Conservation (phyloP, 1,139 yeast genomes). For the Yamadazyma oceani region DNA sequence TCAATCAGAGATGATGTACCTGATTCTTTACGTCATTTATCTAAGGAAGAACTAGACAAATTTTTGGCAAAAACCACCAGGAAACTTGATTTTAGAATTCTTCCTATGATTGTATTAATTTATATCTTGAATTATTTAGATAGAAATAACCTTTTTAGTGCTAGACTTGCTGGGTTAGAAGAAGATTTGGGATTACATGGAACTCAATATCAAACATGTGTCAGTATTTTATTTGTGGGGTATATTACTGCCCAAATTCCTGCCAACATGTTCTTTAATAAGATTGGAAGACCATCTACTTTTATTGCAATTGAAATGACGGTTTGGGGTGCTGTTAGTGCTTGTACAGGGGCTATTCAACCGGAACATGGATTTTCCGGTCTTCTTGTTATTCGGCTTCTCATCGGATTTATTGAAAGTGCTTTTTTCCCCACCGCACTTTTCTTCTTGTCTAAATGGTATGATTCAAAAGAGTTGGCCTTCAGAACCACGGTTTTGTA, state of each 20-base stretch:
- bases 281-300: constrained; percentile 49
- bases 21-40: constrained; percentile 31
- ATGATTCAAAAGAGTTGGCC: constrained; percentile 47
- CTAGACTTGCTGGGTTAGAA: constrained; percentile 57
- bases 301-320: constrained; percentile 53
- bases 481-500: constrained; percentile 58
- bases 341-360: constrained; percentile 29
- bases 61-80: constrained; percentile 42
- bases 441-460: constrained; percentile 49
- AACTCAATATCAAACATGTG: constrained; percentile 53
- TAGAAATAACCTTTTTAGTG: constrained; percentile 61
- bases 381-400: constrained; percentile 46
- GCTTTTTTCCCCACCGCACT: constrained; percentile 59
- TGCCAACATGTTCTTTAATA: constrained; percentile 48
- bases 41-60: constrained; percentile 35
- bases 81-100: constrained; percentile 52
- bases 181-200: constrained; percentile 50
- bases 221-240: constrained; percentile 60
- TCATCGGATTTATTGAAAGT: constrained; percentile 58
- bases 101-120: constrained; percentile 55
- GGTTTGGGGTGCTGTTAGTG: constrained; percentile 52
- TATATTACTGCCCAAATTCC: constrained; percentile 63
- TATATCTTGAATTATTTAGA: constrained; percentile 58
- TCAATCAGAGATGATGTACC: constrained; percentile 20
- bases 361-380: constrained; percentile 35